phyloP scores from a whole-genome alignment of 2,329 filamentous ascomycete species.

The Monilinia laxa region DNA sequence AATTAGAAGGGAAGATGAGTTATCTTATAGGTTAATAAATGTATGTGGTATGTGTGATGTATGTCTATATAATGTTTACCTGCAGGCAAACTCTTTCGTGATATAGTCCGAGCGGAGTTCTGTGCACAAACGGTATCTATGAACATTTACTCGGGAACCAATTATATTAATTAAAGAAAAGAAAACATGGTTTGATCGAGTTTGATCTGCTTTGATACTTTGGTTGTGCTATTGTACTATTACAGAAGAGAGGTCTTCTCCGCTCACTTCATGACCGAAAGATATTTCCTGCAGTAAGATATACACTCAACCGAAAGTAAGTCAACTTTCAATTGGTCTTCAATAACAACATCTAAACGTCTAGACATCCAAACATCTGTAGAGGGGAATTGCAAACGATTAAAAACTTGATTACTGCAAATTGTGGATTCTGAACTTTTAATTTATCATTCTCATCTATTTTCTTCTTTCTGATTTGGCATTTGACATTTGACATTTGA shows the following conservation, averaged over 20 bases:
- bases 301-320: neutral
- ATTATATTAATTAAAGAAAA: neutral
- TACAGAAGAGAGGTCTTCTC: constrained; percentile 3
- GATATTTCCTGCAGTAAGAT: neutral
- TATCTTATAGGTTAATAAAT: constrained; percentile 20
- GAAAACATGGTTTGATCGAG: neutral
- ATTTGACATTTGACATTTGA: too few relatives aligned
- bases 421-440: neutral
- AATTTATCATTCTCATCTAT: too few relatives aligned
- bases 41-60: neutral
- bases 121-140: constrained; percentile 16
- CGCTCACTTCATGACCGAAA: neutral
- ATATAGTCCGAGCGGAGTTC: constrained; percentile 1
- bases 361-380: too few relatives aligned
- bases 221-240: neutral
- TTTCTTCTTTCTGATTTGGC: too few relatives aligned
- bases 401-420: neutral
- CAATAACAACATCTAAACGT: neutral
- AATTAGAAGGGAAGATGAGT: neutral
- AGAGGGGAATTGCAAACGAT: neutral
- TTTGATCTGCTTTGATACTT: neutral
- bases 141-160: constrained; percentile 17
- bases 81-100: constrained; percentile 10
- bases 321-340: too few relatives aligned
- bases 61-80: neutral